These are phyloP conservation scores for Cyberlindnera subsufficiens DNA, from an alignment of 805 yeast species.

Conservation along the genomic window DNA sequence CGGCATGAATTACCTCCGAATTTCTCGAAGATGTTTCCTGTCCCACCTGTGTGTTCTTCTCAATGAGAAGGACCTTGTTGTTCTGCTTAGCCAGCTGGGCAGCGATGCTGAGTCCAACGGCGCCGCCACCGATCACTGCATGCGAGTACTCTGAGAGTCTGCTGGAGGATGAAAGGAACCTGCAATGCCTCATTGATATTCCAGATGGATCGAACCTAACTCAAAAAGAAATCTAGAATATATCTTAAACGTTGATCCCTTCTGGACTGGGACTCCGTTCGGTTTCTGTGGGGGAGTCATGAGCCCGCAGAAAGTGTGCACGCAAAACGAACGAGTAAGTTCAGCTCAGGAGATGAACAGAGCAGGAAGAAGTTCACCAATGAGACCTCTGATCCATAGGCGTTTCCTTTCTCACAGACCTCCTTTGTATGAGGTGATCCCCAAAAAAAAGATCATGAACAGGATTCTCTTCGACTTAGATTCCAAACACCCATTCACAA, in stretches of 20 bases:
- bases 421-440: constrained; percentile 42
- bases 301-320: too few relatives aligned
- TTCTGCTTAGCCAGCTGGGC: constrained; percentile 52
- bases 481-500: constrained; percentile 46
- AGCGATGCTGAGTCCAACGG: constrained; percentile 77
- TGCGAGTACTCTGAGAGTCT: constrained; percentile 51
- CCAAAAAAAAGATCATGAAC: constrained; percentile 52
- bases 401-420: constrained; percentile 27
- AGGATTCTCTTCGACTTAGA: constrained; percentile 62
- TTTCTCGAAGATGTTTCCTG: constrained; percentile 84
- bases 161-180: constrained; percentile 11
- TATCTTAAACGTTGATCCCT: too few relatives aligned
- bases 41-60: constrained; percentile 61
- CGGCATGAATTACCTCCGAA: constrained; percentile 92
- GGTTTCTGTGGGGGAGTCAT: too few relatives aligned
- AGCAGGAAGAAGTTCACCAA: too few relatives aligned
- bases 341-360: too few relatives aligned
- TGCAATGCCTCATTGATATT: neutral
- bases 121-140: constrained; percentile 79
- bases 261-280: too few relatives aligned
- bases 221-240: too few relatives aligned
- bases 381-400: neutral
- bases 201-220: too few relatives aligned
- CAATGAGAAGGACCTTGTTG: constrained; percentile 58
- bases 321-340: too few relatives aligned